Conservation (phyloP, 148 eudicot species). For the Rheum nobile region DNA sequence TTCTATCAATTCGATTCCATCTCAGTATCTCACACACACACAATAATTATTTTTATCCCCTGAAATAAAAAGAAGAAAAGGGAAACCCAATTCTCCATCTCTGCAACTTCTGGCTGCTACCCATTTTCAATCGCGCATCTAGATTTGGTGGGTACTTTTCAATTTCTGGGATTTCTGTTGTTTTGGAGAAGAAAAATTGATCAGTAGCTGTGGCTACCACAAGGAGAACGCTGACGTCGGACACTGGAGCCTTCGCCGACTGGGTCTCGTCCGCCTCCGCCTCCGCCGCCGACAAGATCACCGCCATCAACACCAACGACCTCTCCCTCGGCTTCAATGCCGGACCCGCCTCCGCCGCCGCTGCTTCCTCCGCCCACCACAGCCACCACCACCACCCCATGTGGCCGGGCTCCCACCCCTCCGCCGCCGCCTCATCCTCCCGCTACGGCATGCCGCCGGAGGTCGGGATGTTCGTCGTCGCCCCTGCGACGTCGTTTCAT, state of each 20-base stretch:
- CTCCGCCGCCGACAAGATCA: constrained; percentile 15
- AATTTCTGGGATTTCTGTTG: background rate
- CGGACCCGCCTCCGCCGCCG: constrained; percentile 13
- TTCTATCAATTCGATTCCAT: no score
- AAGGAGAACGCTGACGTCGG: constrained; percentile 26
- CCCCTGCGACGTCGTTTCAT: constrained; percentile 45
- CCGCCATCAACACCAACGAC: constrained; percentile 17
- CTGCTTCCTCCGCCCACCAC: constrained; percentile 8
- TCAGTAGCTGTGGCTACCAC: constrained; percentile 45
- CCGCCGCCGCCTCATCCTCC: constrained; percentile 11
- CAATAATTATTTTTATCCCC: background rate
- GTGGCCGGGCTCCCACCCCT: constrained; percentile 20
- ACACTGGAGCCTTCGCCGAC: constrained; percentile 49
- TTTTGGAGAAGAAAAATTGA: background rate
- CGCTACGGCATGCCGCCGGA: constrained; percentile 41
- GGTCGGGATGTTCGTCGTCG: constrained; percentile 63
- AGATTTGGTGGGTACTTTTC: background rate
- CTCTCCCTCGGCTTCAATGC: constrained; percentile 53
- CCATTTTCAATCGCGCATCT: background rate
- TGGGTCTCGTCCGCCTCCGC: constrained; percentile 32
- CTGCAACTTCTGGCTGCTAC: background rate
- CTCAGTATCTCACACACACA: no score
- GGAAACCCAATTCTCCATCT: background rate
- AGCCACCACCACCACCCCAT: constrained; percentile 15
- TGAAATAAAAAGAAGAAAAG: no score